Conservation (phyloP, 768 basidiomycete species). For the Tulasnella calospora region DNA sequence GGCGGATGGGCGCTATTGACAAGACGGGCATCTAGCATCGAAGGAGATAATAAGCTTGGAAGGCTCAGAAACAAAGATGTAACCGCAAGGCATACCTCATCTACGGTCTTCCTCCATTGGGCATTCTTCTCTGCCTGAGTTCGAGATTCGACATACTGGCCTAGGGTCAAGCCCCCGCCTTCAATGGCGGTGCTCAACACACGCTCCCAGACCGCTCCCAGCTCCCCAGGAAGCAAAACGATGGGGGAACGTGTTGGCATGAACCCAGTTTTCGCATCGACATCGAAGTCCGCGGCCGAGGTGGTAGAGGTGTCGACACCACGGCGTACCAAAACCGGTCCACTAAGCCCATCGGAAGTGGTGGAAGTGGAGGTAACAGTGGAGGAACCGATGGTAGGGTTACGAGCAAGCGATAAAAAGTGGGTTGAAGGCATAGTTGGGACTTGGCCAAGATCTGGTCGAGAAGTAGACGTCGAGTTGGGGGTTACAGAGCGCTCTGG, state of each 20-base stretch:
- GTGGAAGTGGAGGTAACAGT: constrained; percentile 8
- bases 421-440: constrained; percentile 21
- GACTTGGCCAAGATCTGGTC: not conserved
- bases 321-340: constrained; percentile 26
- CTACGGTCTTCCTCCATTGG: constrained; percentile 61
- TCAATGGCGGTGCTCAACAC: constrained; percentile 50
- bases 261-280: constrained; percentile 86
- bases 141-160: constrained; percentile 51
- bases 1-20: constrained; percentile 48
- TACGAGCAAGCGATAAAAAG: constrained; percentile 24
- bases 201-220: constrained; percentile 65
- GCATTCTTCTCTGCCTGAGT: constrained; percentile 52
- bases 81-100: constrained; percentile 47
- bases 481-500: not conserved
- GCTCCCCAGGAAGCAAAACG: constrained; percentile 53
- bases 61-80: not conserved
- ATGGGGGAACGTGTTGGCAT: constrained; percentile 77
- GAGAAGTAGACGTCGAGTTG: not conserved
- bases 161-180: constrained; percentile 37
- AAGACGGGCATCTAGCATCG: constrained; percentile 63
- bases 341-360: not conserved
- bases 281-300: constrained; percentile 85
- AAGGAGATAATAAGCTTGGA: constrained; percentile 28
- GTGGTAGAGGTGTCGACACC: constrained; percentile 56
- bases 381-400: constrained; percentile 8